Conservation (phyloP, 1,284 basidiomycete genomes). For the Bjerkandera adusta region DNA sequence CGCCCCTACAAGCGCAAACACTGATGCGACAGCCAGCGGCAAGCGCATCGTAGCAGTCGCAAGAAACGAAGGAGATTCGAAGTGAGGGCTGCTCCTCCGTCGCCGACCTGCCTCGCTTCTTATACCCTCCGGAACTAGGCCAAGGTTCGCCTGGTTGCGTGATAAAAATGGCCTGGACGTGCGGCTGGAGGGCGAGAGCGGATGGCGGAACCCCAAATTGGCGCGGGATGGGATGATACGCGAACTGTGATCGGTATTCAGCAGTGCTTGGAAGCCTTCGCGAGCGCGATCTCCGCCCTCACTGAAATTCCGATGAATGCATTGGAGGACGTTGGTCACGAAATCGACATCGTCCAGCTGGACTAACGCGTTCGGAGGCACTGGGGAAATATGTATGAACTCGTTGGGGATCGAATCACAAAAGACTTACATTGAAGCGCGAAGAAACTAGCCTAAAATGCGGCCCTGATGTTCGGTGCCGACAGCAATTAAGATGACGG, state of each 20-base stretch:
- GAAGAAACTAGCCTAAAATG: too few relatives aligned
- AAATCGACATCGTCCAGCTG: too few relatives aligned
- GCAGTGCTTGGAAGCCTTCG: neutral
- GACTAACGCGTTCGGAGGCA: too few relatives aligned
- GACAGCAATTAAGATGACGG: too few relatives aligned
- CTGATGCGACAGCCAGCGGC: neutral
- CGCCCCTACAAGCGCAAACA: neutral
- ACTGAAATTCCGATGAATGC: too few relatives aligned
- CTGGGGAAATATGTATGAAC: too few relatives aligned
- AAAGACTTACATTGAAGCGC: too few relatives aligned
- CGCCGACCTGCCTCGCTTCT: neutral
- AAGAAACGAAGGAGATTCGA: slow-evolving; percentile 5
- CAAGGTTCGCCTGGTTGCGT: neutral
- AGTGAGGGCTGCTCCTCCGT: neutral
- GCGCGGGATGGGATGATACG: neutral
- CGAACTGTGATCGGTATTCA: neutral
- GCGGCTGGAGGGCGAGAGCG: neutral
- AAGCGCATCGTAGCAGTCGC: slow-evolving; percentile 11
- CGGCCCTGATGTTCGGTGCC: too few relatives aligned
- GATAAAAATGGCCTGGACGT: neutral
- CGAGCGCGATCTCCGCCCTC: neutral
- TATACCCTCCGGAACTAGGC: neutral
- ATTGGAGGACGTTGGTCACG: too few relatives aligned
- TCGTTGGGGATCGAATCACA: too few relatives aligned
- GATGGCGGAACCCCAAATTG: neutral